Evolutionary conservation across 2,329 filamentous ascomycete genomes (phyloP).

Genomic region (Alternaria angustiovoidea): DNA sequence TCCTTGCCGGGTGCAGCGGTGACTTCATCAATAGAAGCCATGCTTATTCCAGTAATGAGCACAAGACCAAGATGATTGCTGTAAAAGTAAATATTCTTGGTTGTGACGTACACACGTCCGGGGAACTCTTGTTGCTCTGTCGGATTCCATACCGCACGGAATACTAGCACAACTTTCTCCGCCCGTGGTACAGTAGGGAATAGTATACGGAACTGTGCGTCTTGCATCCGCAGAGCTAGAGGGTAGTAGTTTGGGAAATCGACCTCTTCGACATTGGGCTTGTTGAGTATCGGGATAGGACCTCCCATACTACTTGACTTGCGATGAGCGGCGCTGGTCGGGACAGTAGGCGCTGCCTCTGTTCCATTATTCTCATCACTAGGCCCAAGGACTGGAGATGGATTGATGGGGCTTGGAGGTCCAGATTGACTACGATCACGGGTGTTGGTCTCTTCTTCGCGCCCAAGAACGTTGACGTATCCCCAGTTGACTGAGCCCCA

Average conservation of each 20-base stretch:
- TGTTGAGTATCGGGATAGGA: constrained; percentile 30
- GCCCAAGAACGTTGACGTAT: constrained; percentile 68
- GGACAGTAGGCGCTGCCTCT: constrained; percentile 21
- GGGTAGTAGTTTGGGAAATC: constrained; percentile 81
- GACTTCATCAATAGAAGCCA: constrained; percentile 84
- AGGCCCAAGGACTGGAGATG: constrained; percentile 29
- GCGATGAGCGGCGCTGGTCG: constrained; percentile 53
- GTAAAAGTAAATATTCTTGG: constrained; percentile 92
- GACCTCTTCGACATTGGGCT: constrained; percentile 50
- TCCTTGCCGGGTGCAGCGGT: constrained; percentile 89
- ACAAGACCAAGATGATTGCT: constrained; percentile 93
- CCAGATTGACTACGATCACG: constrained; percentile 43
- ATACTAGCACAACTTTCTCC: constrained; percentile 89
- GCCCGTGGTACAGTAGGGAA: constrained; percentile 81
- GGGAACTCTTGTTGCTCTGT: constrained; percentile 80
- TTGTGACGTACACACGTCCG: constrained; percentile 86
- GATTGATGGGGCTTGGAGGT: constrained; percentile 45
- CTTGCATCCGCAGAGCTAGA: constrained; percentile 80
- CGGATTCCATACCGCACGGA: constrained; percentile 87
- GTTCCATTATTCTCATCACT: constrained; percentile 26
- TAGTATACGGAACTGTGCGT: constrained; percentile 89
- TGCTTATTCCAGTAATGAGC: constrained; percentile 77
- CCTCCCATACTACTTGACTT: constrained; percentile 65
- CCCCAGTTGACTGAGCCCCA: constrained; percentile 92
- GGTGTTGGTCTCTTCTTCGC: constrained; percentile 56